A percentile compares a stretch with the other conserved stretches of the same genome.
These are phyloP conservation scores for Penicillium sp. DNA, from an alignment of 2,329 filamentous ascomycete species.

Conservation along the genomic window DNA sequence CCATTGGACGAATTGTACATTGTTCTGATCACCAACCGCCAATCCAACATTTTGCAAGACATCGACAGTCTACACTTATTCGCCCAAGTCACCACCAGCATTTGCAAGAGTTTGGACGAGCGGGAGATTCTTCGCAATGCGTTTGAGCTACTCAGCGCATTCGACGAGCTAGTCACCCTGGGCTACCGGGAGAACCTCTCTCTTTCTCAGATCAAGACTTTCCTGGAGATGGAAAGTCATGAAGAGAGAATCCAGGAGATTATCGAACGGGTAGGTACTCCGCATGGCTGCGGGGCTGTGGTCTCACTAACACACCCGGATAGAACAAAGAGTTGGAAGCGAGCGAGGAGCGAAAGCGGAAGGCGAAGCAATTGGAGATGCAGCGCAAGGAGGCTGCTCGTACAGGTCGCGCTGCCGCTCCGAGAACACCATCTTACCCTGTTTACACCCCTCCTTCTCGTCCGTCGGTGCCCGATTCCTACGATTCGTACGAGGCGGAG, in stretches of 20 bases:
- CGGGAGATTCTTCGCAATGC: conserved; percentile 91
- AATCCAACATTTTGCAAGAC: conserved; percentile 98
- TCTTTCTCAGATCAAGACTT: conserved; percentile 96
- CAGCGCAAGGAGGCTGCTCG: conserved; percentile 94
- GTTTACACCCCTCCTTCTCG: conserved; percentile 78
- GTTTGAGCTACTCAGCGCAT: conserved; percentile 91
- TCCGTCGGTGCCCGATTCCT: conserved; percentile 69
- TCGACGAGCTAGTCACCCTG: conserved; percentile 92
- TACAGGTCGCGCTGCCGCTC: conserved; percentile 59
- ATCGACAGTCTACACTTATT: conserved; percentile 98
- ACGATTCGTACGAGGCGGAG: conserved; percentile 92
- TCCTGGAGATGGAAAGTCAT: conserved; percentile 98
- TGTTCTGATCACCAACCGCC: conserved; percentile 97
- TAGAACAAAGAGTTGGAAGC: conserved; percentile 98
- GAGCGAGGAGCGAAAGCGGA: conserved; percentile 94
- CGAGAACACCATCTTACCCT: conserved; percentile 76
- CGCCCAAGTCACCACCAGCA: conserved; percentile 91
- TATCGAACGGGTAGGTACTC: conserved; percentile 65
- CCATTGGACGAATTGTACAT: conserved; percentile 99
- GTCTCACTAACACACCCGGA: conserved; percentile 20
- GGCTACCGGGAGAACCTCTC: conserved; percentile 96
- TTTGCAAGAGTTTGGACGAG: conserved; percentile 94
- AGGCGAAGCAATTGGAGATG: conserved; percentile 97
- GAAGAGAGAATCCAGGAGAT: conserved; percentile 99
- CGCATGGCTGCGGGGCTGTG: conserved; percentile 19